Percentiles rank a stretch among this genome's conserved stretches.
These are phyloP conservation scores for Zygosaccharomyces lentus DNA, from an alignment of 805 yeast genomes.

Conservation along the genomic window DNA sequence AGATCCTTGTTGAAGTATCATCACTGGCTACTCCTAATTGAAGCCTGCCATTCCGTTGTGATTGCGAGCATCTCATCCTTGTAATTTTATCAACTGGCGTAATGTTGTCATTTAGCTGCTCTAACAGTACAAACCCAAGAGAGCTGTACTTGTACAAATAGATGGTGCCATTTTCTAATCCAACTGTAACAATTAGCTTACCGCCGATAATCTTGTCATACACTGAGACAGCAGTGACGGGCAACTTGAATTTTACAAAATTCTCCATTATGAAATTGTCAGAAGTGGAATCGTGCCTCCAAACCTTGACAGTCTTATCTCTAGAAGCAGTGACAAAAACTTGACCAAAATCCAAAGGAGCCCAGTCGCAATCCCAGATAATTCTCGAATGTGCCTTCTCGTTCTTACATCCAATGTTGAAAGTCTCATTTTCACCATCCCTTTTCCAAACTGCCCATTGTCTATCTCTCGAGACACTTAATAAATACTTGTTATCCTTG, in stretches of 20 bases:
- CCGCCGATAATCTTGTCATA: constrained; percentile 32
- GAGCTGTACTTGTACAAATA: constrained; percentile 39
- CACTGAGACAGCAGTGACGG: constrained; percentile 68
- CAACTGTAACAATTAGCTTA: constrained; percentile 49
- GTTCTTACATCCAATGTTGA: constrained; percentile 39
- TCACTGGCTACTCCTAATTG: constrained; percentile 58
- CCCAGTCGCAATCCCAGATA: constrained; percentile 94
- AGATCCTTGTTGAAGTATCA: constrained; percentile 54
- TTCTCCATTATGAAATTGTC: constrained; percentile 38
- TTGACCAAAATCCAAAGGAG: constrained; percentile 45
- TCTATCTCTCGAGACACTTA: constrained; percentile 87
- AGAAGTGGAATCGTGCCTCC: constrained; percentile 47
- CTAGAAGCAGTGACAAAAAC: constrained; percentile 82
- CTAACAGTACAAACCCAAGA: constrained; percentile 29
- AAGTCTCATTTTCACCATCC: constrained; percentile 36
- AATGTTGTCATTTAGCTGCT: constrained; percentile 36
- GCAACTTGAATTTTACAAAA: constrained; percentile 44
- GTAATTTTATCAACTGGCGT: constrained; percentile 62
- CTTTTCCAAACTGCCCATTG: constrained; percentile 72
- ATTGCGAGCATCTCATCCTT: constrained; percentile 53
- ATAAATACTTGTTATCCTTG: constrained; percentile 54
- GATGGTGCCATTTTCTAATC: constrained; percentile 66
- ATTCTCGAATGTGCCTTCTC: constrained; percentile 86
- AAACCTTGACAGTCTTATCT: constrained; percentile 72
- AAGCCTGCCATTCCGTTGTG: constrained; percentile 24